A percentile compares a stretch with the other conserved stretches of the same genome.
Conservation (phyloP, 2,329 filamentous ascomycete species). For the Aspergillus arachidicola region DNA sequence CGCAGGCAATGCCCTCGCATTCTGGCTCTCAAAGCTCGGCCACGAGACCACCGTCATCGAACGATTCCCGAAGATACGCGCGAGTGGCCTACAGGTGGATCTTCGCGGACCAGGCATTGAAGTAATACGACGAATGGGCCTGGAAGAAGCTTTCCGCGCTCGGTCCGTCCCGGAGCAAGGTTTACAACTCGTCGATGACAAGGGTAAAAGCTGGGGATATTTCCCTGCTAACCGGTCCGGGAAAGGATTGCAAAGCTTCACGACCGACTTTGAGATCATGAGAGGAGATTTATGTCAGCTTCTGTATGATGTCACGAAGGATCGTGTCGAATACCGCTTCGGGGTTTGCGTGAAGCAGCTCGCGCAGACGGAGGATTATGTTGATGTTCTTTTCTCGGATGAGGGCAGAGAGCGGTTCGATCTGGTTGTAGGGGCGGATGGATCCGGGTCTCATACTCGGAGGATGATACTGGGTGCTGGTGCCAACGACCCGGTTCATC, state of each 20-base stretch:
- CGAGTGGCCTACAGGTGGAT: slow-evolving; percentile 57
- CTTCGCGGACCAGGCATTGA: slow-evolving; percentile 56
- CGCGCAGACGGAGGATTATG: slow-evolving; percentile 20
- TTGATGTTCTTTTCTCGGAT: slow-evolving; percentile 28
- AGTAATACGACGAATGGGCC: slow-evolving; percentile 57
- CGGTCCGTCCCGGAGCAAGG: slow-evolving; percentile 52
- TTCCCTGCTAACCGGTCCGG: slow-evolving; percentile 46
- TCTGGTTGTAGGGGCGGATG: slow-evolving; percentile 35
- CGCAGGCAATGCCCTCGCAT: slow-evolving; percentile 50
- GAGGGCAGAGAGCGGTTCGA: slow-evolving; percentile 26
- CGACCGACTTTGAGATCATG: slow-evolving; percentile 59
- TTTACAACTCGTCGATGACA: slow-evolving; percentile 48
- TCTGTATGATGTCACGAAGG: slow-evolving; percentile 38
- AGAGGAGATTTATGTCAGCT: slow-evolving; percentile 54
- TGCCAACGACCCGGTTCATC: slow-evolving; percentile 21
- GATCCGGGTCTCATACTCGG: slow-evolving; percentile 27
- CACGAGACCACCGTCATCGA: slow-evolving; percentile 48
- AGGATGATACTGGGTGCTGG: slow-evolving; percentile 22
- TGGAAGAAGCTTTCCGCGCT: slow-evolving; percentile 46
- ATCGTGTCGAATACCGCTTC: slow-evolving; percentile 34
- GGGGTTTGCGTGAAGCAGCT: slow-evolving; percentile 32
- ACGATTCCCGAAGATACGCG: slow-evolving; percentile 46
- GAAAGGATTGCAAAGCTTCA: slow-evolving; percentile 41
- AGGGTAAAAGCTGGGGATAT: slow-evolving; percentile 42
- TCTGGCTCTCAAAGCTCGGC: slow-evolving; percentile 51